Conservation (phyloP, 768 basidiomycete species). For the Russula sp. region DNA sequence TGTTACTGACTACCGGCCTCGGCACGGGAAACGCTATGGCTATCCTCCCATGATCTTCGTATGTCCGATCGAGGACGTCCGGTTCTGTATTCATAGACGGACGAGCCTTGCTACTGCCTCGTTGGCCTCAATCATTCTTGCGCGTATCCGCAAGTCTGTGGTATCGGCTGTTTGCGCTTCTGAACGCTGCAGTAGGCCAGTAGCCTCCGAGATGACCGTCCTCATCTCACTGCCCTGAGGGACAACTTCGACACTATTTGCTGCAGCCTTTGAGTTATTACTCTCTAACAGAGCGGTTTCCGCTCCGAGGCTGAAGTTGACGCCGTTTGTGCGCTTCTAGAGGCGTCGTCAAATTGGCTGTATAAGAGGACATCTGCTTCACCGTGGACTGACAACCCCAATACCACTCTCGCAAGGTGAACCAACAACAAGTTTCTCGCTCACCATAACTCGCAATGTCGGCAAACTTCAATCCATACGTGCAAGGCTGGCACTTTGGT, state of each 20-base stretch:
- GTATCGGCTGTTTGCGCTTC: background rate
- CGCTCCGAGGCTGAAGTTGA: background rate
- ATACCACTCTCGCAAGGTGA: background rate
- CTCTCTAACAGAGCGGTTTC: background rate
- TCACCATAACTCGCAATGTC: conserved; percentile 9
- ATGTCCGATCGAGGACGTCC: background rate
- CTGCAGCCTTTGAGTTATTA: background rate
- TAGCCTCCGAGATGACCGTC: background rate
- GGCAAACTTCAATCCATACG: conserved; percentile 22
- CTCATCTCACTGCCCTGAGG: background rate
- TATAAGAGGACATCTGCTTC: background rate
- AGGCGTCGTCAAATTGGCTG: background rate
- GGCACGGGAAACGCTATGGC: background rate
- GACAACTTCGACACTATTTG: background rate
- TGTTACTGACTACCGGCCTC: background rate
- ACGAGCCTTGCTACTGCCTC: background rate
- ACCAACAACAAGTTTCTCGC: background rate
- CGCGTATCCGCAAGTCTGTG: background rate
- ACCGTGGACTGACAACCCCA: background rate
- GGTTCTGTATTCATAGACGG: background rate
- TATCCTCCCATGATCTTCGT: background rate
- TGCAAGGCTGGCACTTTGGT: conserved; percentile 22
- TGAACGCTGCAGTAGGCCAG: background rate
- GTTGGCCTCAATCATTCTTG: background rate
- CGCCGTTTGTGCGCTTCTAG: background rate